phyloP scores from a whole-genome alignment of 768 basidiomycete genomes.

The Hericium rajendrae region DNA sequence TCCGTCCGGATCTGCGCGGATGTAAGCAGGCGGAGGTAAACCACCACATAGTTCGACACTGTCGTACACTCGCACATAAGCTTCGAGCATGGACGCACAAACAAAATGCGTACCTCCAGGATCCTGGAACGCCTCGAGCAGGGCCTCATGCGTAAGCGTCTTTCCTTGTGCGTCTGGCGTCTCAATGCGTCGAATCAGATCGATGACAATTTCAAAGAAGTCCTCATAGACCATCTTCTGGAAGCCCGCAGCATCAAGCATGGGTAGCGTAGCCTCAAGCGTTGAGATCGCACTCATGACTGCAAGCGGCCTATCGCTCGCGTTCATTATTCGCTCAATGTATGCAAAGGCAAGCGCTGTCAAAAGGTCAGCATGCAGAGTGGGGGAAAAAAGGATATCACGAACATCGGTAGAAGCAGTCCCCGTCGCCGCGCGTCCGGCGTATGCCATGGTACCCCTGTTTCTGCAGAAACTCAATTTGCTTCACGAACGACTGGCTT shows the following conservation, averaged over 20 bases:
- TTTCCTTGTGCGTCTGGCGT: constrained; percentile 26
- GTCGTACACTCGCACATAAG: not conserved
- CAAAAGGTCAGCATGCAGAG: constrained; percentile 12
- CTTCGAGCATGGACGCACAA: not conserved
- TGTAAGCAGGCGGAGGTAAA: constrained; percentile 75
- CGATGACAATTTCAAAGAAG: constrained; percentile 56
- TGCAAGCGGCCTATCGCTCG: constrained; percentile 33
- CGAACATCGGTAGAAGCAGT: constrained; percentile 88
- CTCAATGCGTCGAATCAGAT: constrained; percentile 38
- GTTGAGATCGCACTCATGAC: constrained; percentile 42
- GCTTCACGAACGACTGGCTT: constrained; percentile 49
- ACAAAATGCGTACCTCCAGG: constrained; percentile 30
- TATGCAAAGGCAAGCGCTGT: constrained; percentile 78
- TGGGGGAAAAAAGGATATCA: not conserved
- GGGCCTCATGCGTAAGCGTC: constrained; percentile 24
- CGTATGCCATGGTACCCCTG: constrained; percentile 61
- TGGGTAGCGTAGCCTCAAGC: constrained; percentile 37
- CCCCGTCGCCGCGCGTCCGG: constrained; percentile 70
- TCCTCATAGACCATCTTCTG: constrained; percentile 63
- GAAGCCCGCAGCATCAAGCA: constrained; percentile 52
- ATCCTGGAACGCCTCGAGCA: constrained; percentile 47
- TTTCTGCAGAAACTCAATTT: constrained; percentile 61
- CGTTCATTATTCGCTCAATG: constrained; percentile 55
- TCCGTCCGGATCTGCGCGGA: constrained; percentile 72
- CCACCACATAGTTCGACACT: constrained; percentile 68